Evolutionary conservation across 495 filamentous ascomycete genomes (phyloP), one percentile per base, ranked within the genome.

Genomic region (Pyrenula aspistea): DNA sequence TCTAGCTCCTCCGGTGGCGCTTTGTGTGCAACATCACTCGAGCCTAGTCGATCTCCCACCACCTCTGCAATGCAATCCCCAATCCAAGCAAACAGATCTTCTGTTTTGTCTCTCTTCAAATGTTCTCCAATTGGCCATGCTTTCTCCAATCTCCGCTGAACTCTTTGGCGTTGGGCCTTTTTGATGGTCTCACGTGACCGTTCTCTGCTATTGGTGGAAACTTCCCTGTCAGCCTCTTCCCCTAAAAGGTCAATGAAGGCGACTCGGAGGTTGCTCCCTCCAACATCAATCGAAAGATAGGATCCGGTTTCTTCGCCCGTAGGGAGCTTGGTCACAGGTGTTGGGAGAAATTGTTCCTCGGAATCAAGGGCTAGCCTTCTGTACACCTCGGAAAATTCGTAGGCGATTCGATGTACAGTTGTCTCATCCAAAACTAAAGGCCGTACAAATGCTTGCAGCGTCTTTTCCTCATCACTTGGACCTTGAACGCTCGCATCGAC

Each of bases 91-190:
- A 92, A 94, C 1, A 92, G 64, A 56, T 82, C 81, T 55, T 89
- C 86, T 2, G 85, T 83, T 53, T 88, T 81, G 55, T 87, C 80
- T 67, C 80, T 84, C 63, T 91, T 91, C 53, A 93, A 72, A 62
- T 89, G 79, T 23, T 93, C 86, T 48, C 81, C 79, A 53, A 94
- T 91, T 1, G 83, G 83, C 88, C 88, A 94, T 56, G 79, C 79
- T 56, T 77, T 81, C 65, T 90, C 87, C 42, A 87, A 68, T 0
- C 79, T 78, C 36, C 84, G 73, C 65, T 72, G 74, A 53, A 86
- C 75, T 48, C 78, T 76, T 58, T 75, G 67, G 49, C 68, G 63
- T 60, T 73, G 74, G 10, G 73, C 73, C 59, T 74, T 76, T 51
- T 71, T 67, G 54, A 76, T 70, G 11, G 73, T 74, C 56, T 72